phyloP scores from a whole-genome alignment of 805 yeast species.

The Spencermartinsiella europaea region DNA sequence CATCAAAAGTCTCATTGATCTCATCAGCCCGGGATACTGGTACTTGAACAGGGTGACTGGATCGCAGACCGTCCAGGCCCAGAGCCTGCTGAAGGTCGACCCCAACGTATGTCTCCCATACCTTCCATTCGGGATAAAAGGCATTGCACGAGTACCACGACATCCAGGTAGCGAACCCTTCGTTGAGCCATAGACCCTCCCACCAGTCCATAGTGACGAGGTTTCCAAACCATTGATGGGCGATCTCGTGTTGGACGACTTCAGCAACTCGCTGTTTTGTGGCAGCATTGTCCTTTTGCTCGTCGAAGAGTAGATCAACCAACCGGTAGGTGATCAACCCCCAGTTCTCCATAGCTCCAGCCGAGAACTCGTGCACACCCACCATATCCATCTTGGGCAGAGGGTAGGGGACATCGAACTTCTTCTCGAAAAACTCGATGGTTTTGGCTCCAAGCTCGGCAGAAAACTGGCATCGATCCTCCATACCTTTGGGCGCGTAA shows the following conservation, averaged over 20 bases:
- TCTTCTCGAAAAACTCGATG: slow-evolving; percentile 57
- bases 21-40: slow-evolving; percentile 74
- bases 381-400: slow-evolving; percentile 76
- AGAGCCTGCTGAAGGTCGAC: slow-evolving; percentile 73
- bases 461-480: slow-evolving; percentile 56
- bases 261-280: slow-evolving; percentile 71
- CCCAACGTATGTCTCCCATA: slow-evolving; percentile 70
- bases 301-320: slow-evolving; percentile 60
- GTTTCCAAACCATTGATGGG: slow-evolving; percentile 91
- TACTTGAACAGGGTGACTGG: slow-evolving; percentile 78
- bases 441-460: slow-evolving; percentile 61
- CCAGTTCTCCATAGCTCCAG: slow-evolving; percentile 92
- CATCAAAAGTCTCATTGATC: slow-evolving; percentile 77
- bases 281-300: slow-evolving; percentile 53
- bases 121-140: slow-evolving; percentile 78
- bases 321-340: slow-evolving; percentile 69
- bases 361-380: slow-evolving; percentile 73
- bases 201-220: slow-evolving; percentile 91
- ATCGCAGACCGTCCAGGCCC: slow-evolving; percentile 62
- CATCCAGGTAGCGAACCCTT: slow-evolving; percentile 87
- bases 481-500: slow-evolving; percentile 64
- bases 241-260: slow-evolving; percentile 80
- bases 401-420: slow-evolving; percentile 69
- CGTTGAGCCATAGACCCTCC: slow-evolving; percentile 88
- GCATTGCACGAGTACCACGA: slow-evolving; percentile 65